Evolutionary conservation across 805 yeast species (phyloP), one percentile per base, ranked within the genome.

Genomic region (Schizosaccharomyces lindneri): DNA sequence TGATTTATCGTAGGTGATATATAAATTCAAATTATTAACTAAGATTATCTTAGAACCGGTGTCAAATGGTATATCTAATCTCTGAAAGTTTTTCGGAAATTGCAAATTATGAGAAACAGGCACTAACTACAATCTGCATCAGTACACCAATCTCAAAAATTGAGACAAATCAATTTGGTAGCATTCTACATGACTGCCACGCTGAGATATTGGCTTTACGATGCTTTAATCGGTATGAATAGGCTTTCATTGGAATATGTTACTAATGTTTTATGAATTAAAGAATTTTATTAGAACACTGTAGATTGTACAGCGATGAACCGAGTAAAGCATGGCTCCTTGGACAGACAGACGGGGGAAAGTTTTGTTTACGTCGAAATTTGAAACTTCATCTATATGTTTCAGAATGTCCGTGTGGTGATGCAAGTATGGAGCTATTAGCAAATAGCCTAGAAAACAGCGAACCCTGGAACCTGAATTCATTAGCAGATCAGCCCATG

Each of bases 401-500:
- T 36, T 57, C 60, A 17, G 43, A 39, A 36, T 57, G 60, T n/a
- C 48, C 60, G 4, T 36, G 60, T 17, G 60, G 60, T 17, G 60
- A 57, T 57, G 60, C 60, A 21, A 57, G 60, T 17, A 57, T 57
- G 60, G 60, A 41, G 27, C 43, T 57, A 36, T 24, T 57, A 19
- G 39, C 39, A 17, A 41, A 17, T 17, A n/a, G 39, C 31, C 11
- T 27, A 17, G 39, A 36, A 57, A 36, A 57, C 19, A 41, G 21
- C 5, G 31, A 36, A 19, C 60, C 60, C 5, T 57, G 60, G 60
- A 41, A 57, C 60, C 7, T 27, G 21, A 17, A 29, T 5, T 17
- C 46, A 4, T 7, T 29, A n/a, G 21, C 51, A 46, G 51, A 46
- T 9, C 24, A 57, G 31, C 46, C 46, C n/a, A 29, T 36, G 27